Evolutionary conservation across 164 flowering plant species (phyloP), one percentile per base, ranked within the genome.

Genomic region (Pachysandra terminalis): DNA sequence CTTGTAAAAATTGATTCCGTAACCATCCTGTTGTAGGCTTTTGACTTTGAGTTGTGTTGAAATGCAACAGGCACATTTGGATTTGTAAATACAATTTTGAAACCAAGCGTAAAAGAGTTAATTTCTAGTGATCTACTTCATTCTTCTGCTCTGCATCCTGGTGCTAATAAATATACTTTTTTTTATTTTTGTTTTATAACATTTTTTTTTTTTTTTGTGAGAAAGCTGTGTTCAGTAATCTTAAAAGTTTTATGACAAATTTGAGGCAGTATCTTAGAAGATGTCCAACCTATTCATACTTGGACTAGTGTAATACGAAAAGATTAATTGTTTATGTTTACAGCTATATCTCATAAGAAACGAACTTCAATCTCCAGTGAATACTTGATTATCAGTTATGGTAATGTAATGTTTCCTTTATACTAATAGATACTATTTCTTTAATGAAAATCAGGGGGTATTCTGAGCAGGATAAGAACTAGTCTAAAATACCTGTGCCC

Each of bases 401-500:
- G 7, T 40, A 10, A 5, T 15, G 15, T 45, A 12, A 45, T 45
- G 51, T 40, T 32, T 60, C 21, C 1, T 17, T 26, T 52, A 10
- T 17, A 22, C 52, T 62, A 26, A 61, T 52, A 53, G n/a, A n/a
- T 26, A 16, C 55, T 58, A 7, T 23, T 26, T 63, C 19, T 37
- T 19, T 24, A 27, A 21, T 68, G 59, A 37, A 71, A 65, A 74
- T 53, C 88, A 94, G 98, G 98, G 15, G 98, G 97, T 23, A 16
- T 61, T 48, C 73, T 94, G 75, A 79, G 80, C 62, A 77, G 19
- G 81, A 71, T 86, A 65, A 77, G 93, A 74, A 63, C 64, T 4
- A 82, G 74, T 70, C 78, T 94, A 19, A 87, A 78, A 65, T 88
- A 59, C 71, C 78, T 80, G 48, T 83, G 97, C 81, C 93, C 90